These are phyloP conservation scores for Calonectria hongkongensis DNA, from an alignment of 2,329 filamentous ascomycete genomes.

Conservation along the genomic window DNA sequence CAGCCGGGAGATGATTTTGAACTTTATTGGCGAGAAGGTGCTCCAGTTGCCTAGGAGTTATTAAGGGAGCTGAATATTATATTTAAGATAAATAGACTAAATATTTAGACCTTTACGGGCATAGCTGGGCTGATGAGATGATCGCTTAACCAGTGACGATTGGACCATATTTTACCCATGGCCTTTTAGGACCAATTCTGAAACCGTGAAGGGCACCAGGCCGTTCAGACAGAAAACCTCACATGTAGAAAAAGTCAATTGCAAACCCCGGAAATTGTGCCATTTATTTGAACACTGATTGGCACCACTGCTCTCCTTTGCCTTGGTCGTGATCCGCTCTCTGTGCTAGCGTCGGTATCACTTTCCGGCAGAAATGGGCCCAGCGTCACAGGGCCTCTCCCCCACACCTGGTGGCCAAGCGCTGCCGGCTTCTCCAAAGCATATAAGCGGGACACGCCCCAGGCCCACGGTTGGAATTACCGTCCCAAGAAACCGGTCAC, in stretches of 20 bases:
- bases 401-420: background rate
- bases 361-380: slow-evolving; percentile 30
- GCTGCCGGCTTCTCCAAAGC: slow-evolving; percentile 37
- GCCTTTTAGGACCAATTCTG: background rate
- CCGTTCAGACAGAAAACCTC: background rate
- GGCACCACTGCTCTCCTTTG: background rate
- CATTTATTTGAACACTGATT: background rate
- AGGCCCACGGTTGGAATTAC: slow-evolving; percentile 11
- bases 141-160: background rate
- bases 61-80: slow-evolving; percentile 56
- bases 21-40: slow-evolving; percentile 82
- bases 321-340: background rate
- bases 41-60: slow-evolving; percentile 81
- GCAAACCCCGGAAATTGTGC: background rate
- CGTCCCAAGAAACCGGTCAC: slow-evolving; percentile 35
- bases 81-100: slow-evolving; percentile 8
- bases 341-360: slow-evolving; percentile 35
- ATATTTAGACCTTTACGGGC: background rate
- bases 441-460: slow-evolving; percentile 40
- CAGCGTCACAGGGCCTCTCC: slow-evolving; percentile 10
- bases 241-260: background rate
- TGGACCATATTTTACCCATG: background rate
- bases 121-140: background rate
- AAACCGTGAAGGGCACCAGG: background rate
- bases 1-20: slow-evolving; percentile 84